Base-by-base conservation (phyloP, 257 asterid genomes). In the Plectranthus barbatus region DNA sequence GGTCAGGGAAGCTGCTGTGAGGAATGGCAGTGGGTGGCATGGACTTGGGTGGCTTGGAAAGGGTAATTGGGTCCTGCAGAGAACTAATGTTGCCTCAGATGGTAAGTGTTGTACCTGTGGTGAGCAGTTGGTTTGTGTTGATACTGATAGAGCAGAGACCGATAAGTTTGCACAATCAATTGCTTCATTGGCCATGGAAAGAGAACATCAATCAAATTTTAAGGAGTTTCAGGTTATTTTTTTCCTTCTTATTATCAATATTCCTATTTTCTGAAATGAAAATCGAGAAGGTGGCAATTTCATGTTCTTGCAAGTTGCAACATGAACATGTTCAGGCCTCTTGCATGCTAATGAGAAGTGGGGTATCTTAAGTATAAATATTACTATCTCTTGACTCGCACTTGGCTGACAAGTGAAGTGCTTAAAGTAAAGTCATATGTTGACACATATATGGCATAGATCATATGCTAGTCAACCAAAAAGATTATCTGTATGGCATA, bases 21-120 rank as follows among this genome's bases (percentile, higher is more conserved):
- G 59, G 70, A 86, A 87, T 69, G 99, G 97, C 45, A 97, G 95
- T 67, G 97, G 99, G 53, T 89, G 96, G 96, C 97, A 92, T 67
- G 97, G 99, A 56, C 85, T 82, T 59, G 97, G 97, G 31, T 92
- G 96, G 95, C 82, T 89, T 50, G 91, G 97, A 39, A 62, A 69
- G 80, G 97, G 97, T 21, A 81, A 74, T 46, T 92, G 99, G 99
- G 71, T 58, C 42, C 69, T 76, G 52, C 76, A 60, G 63, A 85
- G 80, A 68, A 75, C 90, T 14, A 74, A 31, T 66, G 65, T 84
- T 15, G 62, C 80, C 56, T 66, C 86, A 0, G 76, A 77, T 62
- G 96, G 97, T 21, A 73, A 56, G 48, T 92, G 98, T 31, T 57
- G 74, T 47, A 72, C 79, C 39, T 89, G 95, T 69, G 55, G 55